A percentile compares a stretch with the other conserved stretches of the same genome.
Evolutionary conservation across 176 grass and related monocot species (phyloP).

Genomic region (Phyllostachys edulis): DNA sequence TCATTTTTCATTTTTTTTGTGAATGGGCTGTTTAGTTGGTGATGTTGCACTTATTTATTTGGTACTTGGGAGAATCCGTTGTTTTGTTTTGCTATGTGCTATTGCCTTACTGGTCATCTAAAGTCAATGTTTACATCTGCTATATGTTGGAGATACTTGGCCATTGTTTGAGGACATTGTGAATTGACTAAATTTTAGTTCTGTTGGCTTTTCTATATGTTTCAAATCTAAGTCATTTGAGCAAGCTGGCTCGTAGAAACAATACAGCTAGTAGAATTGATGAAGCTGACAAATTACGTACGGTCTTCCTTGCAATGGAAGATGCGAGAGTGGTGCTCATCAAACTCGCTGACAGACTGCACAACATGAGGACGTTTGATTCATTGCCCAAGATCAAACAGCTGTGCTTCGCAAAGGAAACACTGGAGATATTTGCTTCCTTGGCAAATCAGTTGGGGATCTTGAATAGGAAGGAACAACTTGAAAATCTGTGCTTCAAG

Average conservation of each 20-base stretch:
- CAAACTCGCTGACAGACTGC: constrained; percentile 72
- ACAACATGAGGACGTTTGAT: constrained; percentile 69
- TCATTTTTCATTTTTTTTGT: constrained; percentile 21
- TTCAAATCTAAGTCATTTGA: constrained; percentile 77
- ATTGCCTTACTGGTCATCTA: neutral
- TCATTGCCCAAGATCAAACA: constrained; percentile 62
- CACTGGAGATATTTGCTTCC: constrained; percentile 70
- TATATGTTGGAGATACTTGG: neutral
- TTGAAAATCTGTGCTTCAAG: constrained; percentile 78
- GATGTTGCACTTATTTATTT: neutral
- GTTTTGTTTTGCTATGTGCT: neutral
- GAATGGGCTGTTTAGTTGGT: neutral
- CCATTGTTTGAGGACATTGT: neutral
- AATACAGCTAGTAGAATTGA: constrained; percentile 67
- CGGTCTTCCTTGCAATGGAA: constrained; percentile 69
- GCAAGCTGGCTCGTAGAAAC: constrained; percentile 71
- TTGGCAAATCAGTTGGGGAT: constrained; percentile 70
- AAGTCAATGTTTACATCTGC: constrained; percentile 10
- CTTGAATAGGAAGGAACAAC: constrained; percentile 73
- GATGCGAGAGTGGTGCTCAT: constrained; percentile 75
- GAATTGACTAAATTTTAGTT: constrained; percentile 8
- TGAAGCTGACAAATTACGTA: constrained; percentile 70
- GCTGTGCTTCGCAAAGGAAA: constrained; percentile 73
- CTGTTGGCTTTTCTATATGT: constrained; percentile 39
- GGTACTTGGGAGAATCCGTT: constrained; percentile 7